Evolutionary conservation across 768 basidiomycete species (phyloP).

Genomic region (Tylopilus rubrobrunneus): DNA sequence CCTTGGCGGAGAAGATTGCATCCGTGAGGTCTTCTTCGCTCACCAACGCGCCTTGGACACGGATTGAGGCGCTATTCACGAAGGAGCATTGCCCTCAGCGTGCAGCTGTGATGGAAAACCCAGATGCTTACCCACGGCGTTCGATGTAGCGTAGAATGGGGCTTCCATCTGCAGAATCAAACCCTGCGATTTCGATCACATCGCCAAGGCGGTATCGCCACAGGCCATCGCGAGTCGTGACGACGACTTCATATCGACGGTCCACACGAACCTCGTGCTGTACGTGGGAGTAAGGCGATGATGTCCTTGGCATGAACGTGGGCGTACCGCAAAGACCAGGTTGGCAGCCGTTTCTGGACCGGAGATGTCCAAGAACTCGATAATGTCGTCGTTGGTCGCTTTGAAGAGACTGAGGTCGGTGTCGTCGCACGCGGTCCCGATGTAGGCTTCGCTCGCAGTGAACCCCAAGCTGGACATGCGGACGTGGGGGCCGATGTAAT

Average conservation of each 20-base stretch:
- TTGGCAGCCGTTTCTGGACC: slow-evolving; percentile 12
- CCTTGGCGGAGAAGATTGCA: slow-evolving; percentile 12
- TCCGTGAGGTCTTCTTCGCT: slow-evolving; percentile 13
- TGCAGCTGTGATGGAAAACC: neutral
- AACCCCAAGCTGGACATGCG: too few relatives aligned
- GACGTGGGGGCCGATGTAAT: too few relatives aligned
- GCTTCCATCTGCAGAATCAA: slow-evolving; percentile 16
- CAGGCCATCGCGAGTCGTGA: slow-evolving; percentile 19
- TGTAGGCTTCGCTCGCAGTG: neutral
- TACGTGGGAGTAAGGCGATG: neutral
- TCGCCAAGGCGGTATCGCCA: slow-evolving; percentile 26
- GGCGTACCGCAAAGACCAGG: slow-evolving; percentile 11
- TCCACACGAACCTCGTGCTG: slow-evolving; percentile 17
- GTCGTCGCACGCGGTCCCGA: slow-evolving; percentile 8
- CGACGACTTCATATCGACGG: slow-evolving; percentile 15
- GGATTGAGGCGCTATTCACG: slow-evolving; percentile 5
- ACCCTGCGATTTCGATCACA: slow-evolving; percentile 15
- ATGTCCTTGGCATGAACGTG: neutral
- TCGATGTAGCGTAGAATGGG: slow-evolving; percentile 21
- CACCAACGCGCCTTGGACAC: neutral
- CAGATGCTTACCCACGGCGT: slow-evolving; percentile 12
- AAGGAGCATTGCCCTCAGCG: neutral
- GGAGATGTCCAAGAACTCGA: slow-evolving; percentile 18
- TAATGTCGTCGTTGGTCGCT: slow-evolving; percentile 11
- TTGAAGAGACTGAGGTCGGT: slow-evolving; percentile 15